A percentile compares a stretch with the other conserved stretches of the same genome.
These are phyloP conservation scores for Batkoa obscura DNA, from an alignment of 371 early-diverging fungal species.

Conservation along the genomic window DNA sequence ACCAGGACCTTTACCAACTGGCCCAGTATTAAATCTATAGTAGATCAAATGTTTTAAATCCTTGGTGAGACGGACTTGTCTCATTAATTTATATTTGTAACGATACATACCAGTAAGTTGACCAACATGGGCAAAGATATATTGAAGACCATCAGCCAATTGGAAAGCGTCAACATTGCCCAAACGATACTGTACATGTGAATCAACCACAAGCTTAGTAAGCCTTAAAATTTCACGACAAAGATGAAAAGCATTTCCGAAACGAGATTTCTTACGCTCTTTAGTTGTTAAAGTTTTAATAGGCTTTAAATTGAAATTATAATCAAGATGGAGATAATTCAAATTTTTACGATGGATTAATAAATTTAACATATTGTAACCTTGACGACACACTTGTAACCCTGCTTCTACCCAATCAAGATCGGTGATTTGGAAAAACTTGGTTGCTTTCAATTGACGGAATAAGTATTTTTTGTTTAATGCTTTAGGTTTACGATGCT, in stretches of 20 bases:
- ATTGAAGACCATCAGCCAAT: conserved; percentile 92
- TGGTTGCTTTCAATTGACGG: conserved; percentile 84
- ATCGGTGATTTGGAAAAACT: conserved; percentile 95
- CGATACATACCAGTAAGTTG: conserved; percentile 99
- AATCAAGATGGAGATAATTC: conserved; percentile 93
- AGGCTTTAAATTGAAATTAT: conserved; percentile 96
- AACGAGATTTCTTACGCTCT: conserved; percentile 97
- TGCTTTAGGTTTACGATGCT: conserved; percentile 71
- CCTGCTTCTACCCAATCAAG: conserved; percentile 99
- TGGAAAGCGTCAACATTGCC: conserved; percentile 95
- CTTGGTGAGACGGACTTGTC: conserved; percentile 82
- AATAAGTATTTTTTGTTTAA: conserved; percentile 84
- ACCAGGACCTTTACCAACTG: conserved; percentile 95
- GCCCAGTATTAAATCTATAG: conserved; percentile 90
- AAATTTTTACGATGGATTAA: conserved; percentile 94
- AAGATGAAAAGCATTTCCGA: conserved; percentile 94
- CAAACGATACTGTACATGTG: conserved; percentile 91
- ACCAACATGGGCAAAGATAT: conserved; percentile 98
- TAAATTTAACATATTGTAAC: conserved; percentile 96
- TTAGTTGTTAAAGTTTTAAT: conserved; percentile 97
- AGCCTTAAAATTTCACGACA: conserved; percentile 92
- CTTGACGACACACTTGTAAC: conserved; percentile 93
- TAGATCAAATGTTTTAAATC: conserved; percentile 89
- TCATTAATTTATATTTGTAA: conserved; percentile 97
- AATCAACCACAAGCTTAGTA: conserved; percentile 93